Evolutionary conservation across 768 basidiomycete species (phyloP), one percentile per base, ranked within the genome.

Genomic region (Tubosaeta sp.): DNA sequence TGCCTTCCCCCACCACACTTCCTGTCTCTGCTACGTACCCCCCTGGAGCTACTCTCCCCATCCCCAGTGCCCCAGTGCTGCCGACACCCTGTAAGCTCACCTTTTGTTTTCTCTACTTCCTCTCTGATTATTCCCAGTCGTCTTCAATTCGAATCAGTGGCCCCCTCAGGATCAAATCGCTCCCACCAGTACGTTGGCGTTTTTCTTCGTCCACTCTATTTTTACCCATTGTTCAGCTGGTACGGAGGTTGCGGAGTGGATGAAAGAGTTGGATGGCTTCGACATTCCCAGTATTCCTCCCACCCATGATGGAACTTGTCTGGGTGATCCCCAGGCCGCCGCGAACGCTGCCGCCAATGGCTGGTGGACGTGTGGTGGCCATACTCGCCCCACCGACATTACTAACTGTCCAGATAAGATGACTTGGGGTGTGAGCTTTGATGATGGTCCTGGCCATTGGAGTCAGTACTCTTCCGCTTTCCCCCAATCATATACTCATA

Each of bases 291-390:
- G 82, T 53, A 59, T 87, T 22, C n/a, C 65, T 8, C 80, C 81
- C 5, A 92, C 87, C 0, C 62, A 60, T 3, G 82, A 89, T 53
- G 87, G 87, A n/a, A 78, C 83, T 2, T 94, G 91, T 65, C 71
- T 59, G 12, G 75, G 75, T 45, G 80, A 89, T 59, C 75, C 84
- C 22, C 65, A 60, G 7, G 79, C 81, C 5, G 81, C 79, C 5
- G 72, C 79, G 0, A 67, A 85, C 41, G 80, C 84, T 32, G 71
- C 78, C n/a, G 67, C 67, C 42, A 81, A 81, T 58, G 91, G 91
- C 41, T 95, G 91, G 91, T 95, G 91, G 91, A 89, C 92, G 27
- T 95, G 91, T 60, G 88, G 90, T 61, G 85, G 85, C 11, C 76
- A 74, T 59, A 83, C 83, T 13, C 76, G 85, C 8, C 51, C 38